Conservation (phyloP, 2,329 filamentous ascomycete genomes). For the Xylariaceae sp. region DNA sequence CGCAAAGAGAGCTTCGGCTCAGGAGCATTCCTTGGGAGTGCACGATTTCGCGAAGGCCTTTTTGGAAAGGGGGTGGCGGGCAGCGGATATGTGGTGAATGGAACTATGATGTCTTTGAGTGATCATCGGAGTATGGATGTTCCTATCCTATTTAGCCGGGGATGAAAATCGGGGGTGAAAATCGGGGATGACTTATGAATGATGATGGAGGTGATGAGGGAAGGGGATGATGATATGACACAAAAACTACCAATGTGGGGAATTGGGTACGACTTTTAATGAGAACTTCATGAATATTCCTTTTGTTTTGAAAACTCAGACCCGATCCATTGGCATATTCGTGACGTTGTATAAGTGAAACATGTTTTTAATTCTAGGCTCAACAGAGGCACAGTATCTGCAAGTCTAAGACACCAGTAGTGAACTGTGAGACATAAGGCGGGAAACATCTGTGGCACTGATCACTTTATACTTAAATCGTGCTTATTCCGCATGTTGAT, state of each 20-base stretch:
- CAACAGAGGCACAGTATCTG: too few species aligned
- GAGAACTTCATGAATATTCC: slow-evolving; percentile 14
- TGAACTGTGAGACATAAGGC: too few species aligned
- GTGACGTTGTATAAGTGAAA: too few species aligned
- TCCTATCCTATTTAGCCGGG: slow-evolving; percentile 54
- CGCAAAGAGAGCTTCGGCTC: slow-evolving; percentile 26
- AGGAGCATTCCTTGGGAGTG: slow-evolving; percentile 33
- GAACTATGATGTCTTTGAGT: slow-evolving; percentile 5
- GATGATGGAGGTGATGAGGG: slow-evolving; percentile 3
- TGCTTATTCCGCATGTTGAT: too few species aligned
- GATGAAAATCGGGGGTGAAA: slow-evolving; percentile 13
- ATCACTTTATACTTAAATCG: too few species aligned
- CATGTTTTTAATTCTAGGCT: too few species aligned
- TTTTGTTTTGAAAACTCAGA: slow-evolving; percentile 3
- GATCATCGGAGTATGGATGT: slow-evolving; percentile 50
- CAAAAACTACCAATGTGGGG: background rate
- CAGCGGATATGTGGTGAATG: slow-evolving; percentile 10
- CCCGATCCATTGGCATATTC: too few species aligned
- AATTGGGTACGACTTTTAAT: slow-evolving; percentile 21
- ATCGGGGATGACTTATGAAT: background rate
- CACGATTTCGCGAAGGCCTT: slow-evolving; percentile 39
- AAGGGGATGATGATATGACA: slow-evolving; percentile 6
- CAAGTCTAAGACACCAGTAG: too few species aligned
- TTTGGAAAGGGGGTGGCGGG: slow-evolving; percentile 34
- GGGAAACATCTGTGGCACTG: too few species aligned